Evolutionary conservation across 768 basidiomycete genomes (phyloP), one percentile per base, ranked within the genome.

Genomic region (Russula emetica): DNA sequence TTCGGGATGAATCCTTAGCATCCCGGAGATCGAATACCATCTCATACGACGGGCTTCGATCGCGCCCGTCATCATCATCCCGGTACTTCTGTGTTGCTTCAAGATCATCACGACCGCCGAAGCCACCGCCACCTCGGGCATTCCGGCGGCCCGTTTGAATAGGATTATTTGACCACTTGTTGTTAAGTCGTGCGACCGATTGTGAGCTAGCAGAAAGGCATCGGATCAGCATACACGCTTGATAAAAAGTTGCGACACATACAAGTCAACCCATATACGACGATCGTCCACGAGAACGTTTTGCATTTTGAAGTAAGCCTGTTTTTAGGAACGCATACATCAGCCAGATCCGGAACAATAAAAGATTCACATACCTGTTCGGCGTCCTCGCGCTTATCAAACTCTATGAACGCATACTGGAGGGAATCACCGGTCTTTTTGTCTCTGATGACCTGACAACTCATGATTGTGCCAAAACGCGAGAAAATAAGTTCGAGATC

Each of bases 291-390:
- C 90, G 13, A 99, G 78, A 0, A 98, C 97, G 70, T 98, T 98
- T 73, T 98, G 97, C 97, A 99, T 99, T 75, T 98, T 99, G 78
- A 98, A 95, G 75, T 98, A 99, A 10, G 93, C 97, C 90, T 94
- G 67, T 28, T 57, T 10, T 47, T 3, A 22, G n/a, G 30, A 5
- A 38, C 18, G 14, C 30, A 40, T 26, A 32, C 50, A 55, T 32
- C 26, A 32, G 34, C 6, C 38, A 40, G n/a, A 45, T 44, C 1
- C 4, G 9, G 18, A 45, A 22, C 44, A 40, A 45, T n/a, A 24
- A 11, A 36, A 11, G 24, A 24, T 28, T 7, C 22, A 70, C 82
- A 63, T 67, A 92, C 93, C 85, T 94, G 89, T 75, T 99, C 96
- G 9, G 96, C 94, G 42, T 94, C 90, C 66, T 93, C 94, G 49